Evolutionary conservation across 371 early-diverging fungal genomes (phyloP).

Genomic region (Mortierella sp.): DNA sequence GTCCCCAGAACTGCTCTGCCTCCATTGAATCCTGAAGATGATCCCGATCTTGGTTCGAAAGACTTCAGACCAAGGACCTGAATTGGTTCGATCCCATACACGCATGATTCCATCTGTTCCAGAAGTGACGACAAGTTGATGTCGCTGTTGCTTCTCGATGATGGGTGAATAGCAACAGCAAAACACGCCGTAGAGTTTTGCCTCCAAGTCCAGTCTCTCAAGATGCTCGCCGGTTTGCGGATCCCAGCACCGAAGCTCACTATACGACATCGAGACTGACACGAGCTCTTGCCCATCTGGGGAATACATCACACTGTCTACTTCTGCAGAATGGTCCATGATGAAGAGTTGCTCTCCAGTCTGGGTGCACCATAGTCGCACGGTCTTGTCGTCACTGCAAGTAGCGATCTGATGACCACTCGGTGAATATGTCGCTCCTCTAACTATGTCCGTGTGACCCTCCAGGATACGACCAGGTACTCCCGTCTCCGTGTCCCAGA

Average conservation of each 20-base stretch:
- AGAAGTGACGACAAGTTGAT: background rate
- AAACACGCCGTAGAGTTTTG: background rate
- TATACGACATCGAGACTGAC: background rate
- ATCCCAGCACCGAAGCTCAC: background rate
- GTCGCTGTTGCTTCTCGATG: too few relatives aligned
- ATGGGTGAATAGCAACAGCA: background rate
- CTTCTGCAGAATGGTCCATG: background rate
- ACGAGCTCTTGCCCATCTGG: background rate
- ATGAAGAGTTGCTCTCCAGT: background rate
- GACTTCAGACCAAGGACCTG: background rate
- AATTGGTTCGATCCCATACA: background rate
- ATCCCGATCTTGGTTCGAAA: background rate
- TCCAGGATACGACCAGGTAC: background rate
- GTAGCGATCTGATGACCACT: background rate
- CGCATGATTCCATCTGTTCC: background rate
- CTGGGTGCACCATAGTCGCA: background rate
- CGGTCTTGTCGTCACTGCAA: background rate
- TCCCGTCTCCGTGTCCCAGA: background rate
- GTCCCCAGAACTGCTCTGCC: background rate
- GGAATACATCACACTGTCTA: background rate
- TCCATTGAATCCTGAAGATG: background rate
- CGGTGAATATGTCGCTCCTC: background rate
- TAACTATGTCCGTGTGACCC: background rate
- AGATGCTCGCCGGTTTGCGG: background rate
- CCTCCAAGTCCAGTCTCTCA: background rate